Evolutionary conservation across 768 basidiomycete genomes (phyloP).

Genomic region (Tulasnella sp.): DNA sequence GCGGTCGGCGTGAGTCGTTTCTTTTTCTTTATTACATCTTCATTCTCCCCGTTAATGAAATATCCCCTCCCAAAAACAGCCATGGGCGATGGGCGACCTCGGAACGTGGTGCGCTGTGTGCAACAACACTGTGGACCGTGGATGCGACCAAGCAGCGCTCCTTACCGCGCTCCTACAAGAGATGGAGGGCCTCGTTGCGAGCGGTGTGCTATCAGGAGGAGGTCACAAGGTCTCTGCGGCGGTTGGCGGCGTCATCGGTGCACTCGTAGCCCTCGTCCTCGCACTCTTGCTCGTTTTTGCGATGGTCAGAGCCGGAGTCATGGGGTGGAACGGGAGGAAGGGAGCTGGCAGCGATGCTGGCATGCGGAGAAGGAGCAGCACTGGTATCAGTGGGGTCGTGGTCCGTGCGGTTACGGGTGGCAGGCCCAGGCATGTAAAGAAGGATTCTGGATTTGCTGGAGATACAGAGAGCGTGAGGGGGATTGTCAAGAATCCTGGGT

Average conservation of each 20-base stretch:
- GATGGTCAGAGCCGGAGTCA: neutral
- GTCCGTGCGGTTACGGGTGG: neutral
- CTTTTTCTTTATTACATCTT: neutral
- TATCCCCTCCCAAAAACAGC: too few relatives aligned
- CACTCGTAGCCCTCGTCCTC: constrained; percentile 1
- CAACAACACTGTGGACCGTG: constrained; percentile 42
- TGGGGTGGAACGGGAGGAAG: neutral
- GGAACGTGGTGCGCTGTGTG: constrained; percentile 50
- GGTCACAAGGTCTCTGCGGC: neutral
- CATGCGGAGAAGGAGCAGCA: neutral
- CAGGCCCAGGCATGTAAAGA: neutral
- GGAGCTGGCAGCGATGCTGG: neutral
- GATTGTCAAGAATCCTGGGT: neutral
- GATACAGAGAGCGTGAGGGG: constrained; percentile 13
- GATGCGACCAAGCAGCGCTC: constrained; percentile 38
- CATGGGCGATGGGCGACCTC: constrained; percentile 40
- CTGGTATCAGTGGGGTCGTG: neutral
- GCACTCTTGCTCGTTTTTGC: neutral
- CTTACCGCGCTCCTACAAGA: neutral
- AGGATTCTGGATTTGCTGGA: constrained; percentile 1
- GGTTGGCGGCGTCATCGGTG: constrained; percentile 12
- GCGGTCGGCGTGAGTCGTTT: constrained; percentile 44
- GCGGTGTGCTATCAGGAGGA: neutral
- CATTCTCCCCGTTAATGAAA: too few relatives aligned
- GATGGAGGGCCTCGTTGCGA: neutral